Conservation (phyloP, 2,329 filamentous ascomycete species). For the Plectosphaerella cucumerina region DNA sequence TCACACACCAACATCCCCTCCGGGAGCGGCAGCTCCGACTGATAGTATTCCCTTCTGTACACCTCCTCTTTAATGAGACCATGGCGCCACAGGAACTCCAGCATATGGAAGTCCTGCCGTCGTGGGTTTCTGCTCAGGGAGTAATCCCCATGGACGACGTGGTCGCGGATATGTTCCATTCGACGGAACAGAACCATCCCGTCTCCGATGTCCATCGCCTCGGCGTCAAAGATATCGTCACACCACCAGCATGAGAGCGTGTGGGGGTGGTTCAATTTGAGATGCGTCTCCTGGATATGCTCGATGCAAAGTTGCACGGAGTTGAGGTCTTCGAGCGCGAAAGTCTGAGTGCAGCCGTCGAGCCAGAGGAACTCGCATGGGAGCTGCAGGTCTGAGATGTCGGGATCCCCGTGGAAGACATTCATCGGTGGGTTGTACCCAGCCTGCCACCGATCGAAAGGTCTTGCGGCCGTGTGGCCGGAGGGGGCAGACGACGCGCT, state of each 20-base stretch:
- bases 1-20: slow-evolving; percentile 7
- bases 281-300: background rate
- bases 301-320: background rate
- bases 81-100: slow-evolving; percentile 28
- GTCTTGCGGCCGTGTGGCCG: too few species aligned
- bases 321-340: background rate
- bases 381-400: background rate
- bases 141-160: slow-evolving; percentile 28
- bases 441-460: too few species aligned
- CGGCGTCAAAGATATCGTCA: slow-evolving; percentile 50
- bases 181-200: slow-evolving; percentile 26
- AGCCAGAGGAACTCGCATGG: background rate
- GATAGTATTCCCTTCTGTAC: slow-evolving; percentile 14
- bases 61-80: slow-evolving; percentile 20
- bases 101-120: slow-evolving; percentile 35
- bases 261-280: background rate
- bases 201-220: background rate
- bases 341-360: background rate
- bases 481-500: too few species aligned
- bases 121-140: background rate
- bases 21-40: slow-evolving; percentile 11
- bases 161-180: slow-evolving; percentile 45
- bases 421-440: too few species aligned
- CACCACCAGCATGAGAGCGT: slow-evolving; percentile 69
- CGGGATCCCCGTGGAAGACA: too few species aligned